phyloP scores from a whole-genome alignment of 164 flowering plant genomes.

The Echeveria elegans region DNA sequence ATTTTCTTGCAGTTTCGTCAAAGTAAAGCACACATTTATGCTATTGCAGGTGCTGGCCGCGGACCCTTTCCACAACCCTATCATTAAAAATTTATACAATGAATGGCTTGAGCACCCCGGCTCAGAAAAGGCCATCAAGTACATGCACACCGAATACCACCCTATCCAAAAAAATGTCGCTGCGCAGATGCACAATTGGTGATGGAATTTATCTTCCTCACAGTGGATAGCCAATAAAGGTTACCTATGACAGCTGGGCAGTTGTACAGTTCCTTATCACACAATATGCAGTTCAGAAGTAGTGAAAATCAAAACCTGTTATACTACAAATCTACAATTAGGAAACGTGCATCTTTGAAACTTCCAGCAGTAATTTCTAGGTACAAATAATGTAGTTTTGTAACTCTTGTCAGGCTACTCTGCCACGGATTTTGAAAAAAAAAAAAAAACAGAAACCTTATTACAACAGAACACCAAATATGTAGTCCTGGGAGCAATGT shows the following conservation, averaged over 20 bases:
- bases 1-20: background rate
- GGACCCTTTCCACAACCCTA: constrained; percentile 60
- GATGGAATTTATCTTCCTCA: constrained; percentile 16
- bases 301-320: no score
- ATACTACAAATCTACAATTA: no score
- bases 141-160: constrained; percentile 77
- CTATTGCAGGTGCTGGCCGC: constrained; percentile 20
- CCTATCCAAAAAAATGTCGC: constrained; percentile 66
- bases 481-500: constrained; percentile 39
- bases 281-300: background rate
- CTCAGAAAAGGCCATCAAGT: constrained; percentile 61
- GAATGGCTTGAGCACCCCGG: constrained; percentile 92
- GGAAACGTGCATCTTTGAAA: background rate
- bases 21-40: background rate
- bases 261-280: background rate
- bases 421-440: no score
- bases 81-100: constrained; percentile 49
- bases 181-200: constrained; percentile 78
- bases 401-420: no score
- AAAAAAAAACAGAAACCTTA: no score
- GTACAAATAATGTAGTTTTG: no score
- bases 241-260: background rate
- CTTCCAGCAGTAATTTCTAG: background rate
- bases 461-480: constrained; percentile 20
- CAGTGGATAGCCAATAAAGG: background rate